Percentiles rank a stretch among this genome's conserved stretches.
phyloP scores from a whole-genome alignment of 441 rosid genomes.

The Gossypium trilobum region DNA sequence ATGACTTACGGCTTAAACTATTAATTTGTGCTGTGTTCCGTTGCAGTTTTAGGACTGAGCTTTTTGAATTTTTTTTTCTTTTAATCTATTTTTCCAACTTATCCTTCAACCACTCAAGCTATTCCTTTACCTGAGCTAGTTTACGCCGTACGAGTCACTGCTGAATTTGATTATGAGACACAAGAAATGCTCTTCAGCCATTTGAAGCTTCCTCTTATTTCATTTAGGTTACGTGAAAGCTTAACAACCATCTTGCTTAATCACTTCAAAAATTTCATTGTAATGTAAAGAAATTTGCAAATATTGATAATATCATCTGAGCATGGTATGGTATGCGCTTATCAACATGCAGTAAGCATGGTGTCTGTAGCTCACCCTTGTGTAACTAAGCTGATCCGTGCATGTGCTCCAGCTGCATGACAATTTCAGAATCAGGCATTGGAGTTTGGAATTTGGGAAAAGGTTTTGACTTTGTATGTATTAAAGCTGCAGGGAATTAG shows the following conservation, averaged over 20 bases:
- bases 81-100: not conserved
- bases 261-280: not conserved
- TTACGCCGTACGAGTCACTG: not conserved
- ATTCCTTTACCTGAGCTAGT: not conserved
- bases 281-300: no score
- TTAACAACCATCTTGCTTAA: constrained; percentile 1
- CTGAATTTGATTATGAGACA: not conserved
- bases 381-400: not conserved
- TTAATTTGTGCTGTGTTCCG: not conserved
- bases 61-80: not conserved
- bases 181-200: not conserved
- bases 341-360: not conserved
- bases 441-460: not conserved
- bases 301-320: no score
- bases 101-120: not conserved
- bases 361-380: not conserved
- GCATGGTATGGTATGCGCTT: not conserved
- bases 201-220: not conserved
- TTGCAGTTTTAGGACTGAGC: not conserved
- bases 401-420: not conserved
- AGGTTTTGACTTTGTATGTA: not conserved
- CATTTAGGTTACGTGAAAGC: not conserved
- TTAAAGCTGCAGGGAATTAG: not conserved
- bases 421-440: not conserved
- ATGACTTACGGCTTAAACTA: not conserved